Conservation (phyloP, 306 rosid species). For the Trifolium fragiferum region DNA sequence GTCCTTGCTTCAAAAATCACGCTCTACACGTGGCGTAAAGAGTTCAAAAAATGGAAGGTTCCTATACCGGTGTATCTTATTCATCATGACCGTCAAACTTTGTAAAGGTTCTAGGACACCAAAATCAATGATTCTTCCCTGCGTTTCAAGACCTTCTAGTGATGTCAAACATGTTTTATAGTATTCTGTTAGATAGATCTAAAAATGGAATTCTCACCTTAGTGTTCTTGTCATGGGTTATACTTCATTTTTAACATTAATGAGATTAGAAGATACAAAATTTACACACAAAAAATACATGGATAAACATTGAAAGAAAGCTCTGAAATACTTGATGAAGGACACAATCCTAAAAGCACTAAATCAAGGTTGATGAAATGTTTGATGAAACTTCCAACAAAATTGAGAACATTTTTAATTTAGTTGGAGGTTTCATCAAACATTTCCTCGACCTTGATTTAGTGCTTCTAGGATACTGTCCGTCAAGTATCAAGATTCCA, state of each 20-base stretch:
- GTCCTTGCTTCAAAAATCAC: too few species aligned
- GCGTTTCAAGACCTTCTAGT: slow-evolving; percentile 59
- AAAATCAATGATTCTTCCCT: slow-evolving; percentile 50
- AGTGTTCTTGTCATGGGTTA: slow-evolving; percentile 95
- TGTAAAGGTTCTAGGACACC: slow-evolving; percentile 52
- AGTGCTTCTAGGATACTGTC: slow-evolving; percentile 94
- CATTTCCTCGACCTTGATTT: slow-evolving; percentile 75
- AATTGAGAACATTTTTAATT: slow-evolving; percentile 72
- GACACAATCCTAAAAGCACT: slow-evolving; percentile 95
- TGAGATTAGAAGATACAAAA: slow-evolving; percentile 71
- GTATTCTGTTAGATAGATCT: slow-evolving; percentile 71
- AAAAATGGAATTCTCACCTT: slow-evolving; percentile 81
- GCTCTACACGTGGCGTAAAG: too few species aligned
- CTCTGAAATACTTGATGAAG: slow-evolving; percentile 85
- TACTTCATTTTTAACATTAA: slow-evolving; percentile 71
- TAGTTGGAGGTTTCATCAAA: slow-evolving; percentile 81
- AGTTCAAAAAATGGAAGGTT: slow-evolving; percentile 85
- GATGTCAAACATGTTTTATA: slow-evolving; percentile 80
- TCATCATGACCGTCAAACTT: slow-evolving; percentile 73
- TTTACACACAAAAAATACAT: slow-evolving; percentile 72
- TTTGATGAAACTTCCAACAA: slow-evolving; percentile 83
- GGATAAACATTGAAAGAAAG: slow-evolving; percentile 81
- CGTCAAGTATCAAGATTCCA: slow-evolving; percentile 71
- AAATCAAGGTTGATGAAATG: slow-evolving; percentile 81
- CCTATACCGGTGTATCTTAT: slow-evolving; percentile 78